Evolutionary conservation across 139 green algal genomes (phyloP).

Genomic region (Edaphochlamys debaryana): DNA sequence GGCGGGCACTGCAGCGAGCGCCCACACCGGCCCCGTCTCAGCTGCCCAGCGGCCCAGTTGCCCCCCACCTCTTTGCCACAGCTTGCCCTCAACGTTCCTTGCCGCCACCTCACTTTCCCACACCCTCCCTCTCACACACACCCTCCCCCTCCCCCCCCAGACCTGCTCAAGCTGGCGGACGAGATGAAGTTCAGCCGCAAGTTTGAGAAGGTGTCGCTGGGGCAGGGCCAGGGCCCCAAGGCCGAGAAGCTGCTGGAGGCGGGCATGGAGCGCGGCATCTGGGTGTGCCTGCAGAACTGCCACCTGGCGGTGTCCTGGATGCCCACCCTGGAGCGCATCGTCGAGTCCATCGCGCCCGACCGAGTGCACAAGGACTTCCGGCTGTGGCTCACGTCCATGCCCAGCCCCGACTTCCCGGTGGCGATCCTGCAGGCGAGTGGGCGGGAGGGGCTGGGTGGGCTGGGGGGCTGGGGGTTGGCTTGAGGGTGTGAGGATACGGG

Average conservation of each 20-base stretch:
- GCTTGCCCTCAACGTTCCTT: too few relatives aligned
- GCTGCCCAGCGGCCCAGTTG: too few relatives aligned
- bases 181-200: conserved; percentile 83
- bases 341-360: conserved; percentile 72
- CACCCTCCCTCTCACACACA: too few relatives aligned
- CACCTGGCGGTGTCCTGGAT: conserved; percentile 84
- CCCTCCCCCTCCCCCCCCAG: not conserved
- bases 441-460: too few relatives aligned
- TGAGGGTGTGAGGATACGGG: too few relatives aligned
- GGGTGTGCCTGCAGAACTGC: conserved; percentile 85
- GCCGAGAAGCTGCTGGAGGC: conserved; percentile 77
- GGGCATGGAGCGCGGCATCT: conserved; percentile 71
- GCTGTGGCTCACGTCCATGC: conserved; percentile 85
- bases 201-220: conserved; percentile 88
- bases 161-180: conserved; percentile 87
- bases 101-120: too few relatives aligned
- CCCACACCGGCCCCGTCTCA: too few relatives aligned
- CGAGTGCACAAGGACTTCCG: conserved; percentile 82
- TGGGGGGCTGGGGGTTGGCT: too few relatives aligned
- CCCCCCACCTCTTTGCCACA: too few relatives aligned
- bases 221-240: conserved; percentile 87
- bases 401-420: conserved; percentile 77
- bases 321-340: conserved; percentile 80
- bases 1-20: not conserved
- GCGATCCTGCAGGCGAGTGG: conserved; percentile 71